phyloP scores from a whole-genome alignment of 2,329 filamentous ascomycete species.

The Penicillium sp. region DNA sequence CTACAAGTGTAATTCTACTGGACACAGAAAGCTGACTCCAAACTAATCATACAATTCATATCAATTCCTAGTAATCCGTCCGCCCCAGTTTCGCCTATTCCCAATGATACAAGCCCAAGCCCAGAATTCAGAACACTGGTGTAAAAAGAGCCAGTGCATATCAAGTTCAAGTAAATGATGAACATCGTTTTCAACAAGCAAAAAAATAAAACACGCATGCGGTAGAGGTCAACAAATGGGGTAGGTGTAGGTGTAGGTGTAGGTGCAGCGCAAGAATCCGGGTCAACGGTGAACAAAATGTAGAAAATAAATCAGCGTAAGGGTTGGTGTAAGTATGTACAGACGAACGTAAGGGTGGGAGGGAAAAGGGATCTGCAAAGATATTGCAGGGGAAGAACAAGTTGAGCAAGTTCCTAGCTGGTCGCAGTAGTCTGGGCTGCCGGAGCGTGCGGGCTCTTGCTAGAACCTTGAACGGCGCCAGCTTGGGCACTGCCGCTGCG shows the following conservation, averaged over 20 bases:
- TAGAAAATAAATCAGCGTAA: slow-evolving; percentile 22
- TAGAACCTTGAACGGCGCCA: slow-evolving; percentile 36
- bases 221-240: slow-evolving; percentile 1
- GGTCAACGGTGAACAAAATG: slow-evolving; percentile 13
- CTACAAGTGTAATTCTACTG: no score
- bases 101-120: slow-evolving; percentile 25
- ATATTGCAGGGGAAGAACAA: neutral
- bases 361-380: slow-evolving; percentile 2
- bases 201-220: slow-evolving; percentile 19
- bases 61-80: slow-evolving; percentile 24
- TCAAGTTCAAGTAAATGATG: slow-evolving; percentile 18
- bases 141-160: slow-evolving; percentile 21
- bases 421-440: slow-evolving; percentile 42
- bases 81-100: slow-evolving; percentile 20
- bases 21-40: neutral
- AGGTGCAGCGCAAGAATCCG: slow-evolving; percentile 14
- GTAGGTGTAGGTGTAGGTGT: slow-evolving; percentile 1
- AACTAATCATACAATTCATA: slow-evolving; percentile 35
- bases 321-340: slow-evolving; percentile 31
- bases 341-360: slow-evolving; percentile 22
- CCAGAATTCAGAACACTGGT: slow-evolving; percentile 18
- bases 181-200: slow-evolving; percentile 12
- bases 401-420: slow-evolving; percentile 22
- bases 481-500: slow-evolving; percentile 45
- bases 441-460: slow-evolving; percentile 43